Conservation (phyloP, 2,329 filamentous ascomycete species). For the Aspergillaceae sp. region DNA sequence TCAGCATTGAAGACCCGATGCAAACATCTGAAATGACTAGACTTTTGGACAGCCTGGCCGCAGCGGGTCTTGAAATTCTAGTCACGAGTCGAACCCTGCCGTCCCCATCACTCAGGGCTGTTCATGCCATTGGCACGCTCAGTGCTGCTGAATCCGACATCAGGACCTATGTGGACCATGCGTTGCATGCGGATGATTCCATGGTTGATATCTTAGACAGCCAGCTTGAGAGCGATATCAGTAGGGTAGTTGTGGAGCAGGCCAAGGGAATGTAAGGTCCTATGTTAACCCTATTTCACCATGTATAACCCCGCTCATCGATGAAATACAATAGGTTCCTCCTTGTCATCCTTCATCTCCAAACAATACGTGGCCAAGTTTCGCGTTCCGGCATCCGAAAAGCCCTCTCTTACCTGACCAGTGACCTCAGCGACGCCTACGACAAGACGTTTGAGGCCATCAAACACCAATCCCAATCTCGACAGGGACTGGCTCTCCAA, state of each 20-base stretch:
- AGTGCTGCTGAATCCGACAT: constrained; percentile 1
- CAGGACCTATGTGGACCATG: constrained; percentile 1
- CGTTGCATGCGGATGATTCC: neutral
- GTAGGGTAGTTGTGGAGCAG: neutral
- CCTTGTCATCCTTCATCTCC: constrained; percentile 2
- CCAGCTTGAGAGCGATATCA: neutral
- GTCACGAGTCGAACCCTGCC: neutral
- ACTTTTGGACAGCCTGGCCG: neutral
- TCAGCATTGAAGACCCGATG: constrained; percentile 1
- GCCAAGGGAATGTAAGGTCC: constrained; percentile 1
- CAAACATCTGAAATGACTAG: neutral
- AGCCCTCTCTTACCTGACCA: neutral
- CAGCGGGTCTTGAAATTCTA: neutral
- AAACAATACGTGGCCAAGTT: constrained; percentile 3
- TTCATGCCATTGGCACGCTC: neutral
- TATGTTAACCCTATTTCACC: neutral
- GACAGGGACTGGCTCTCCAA: neutral
- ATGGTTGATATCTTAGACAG: constrained; percentile 1
- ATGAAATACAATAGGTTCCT: constrained; percentile 1
- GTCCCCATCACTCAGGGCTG: neutral
- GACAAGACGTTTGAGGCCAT: constrained; percentile 3
- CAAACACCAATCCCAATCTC: constrained; percentile 1
- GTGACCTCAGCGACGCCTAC: constrained; percentile 1
- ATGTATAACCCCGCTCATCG: too few relatives aligned
- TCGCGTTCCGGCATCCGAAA: constrained; percentile 2